A percentile compares a stretch with the other conserved stretches of the same genome.
These are phyloP conservation scores for Capsella rubella DNA, from an alignment of 441 rosid genomes.

Conservation along the genomic window DNA sequence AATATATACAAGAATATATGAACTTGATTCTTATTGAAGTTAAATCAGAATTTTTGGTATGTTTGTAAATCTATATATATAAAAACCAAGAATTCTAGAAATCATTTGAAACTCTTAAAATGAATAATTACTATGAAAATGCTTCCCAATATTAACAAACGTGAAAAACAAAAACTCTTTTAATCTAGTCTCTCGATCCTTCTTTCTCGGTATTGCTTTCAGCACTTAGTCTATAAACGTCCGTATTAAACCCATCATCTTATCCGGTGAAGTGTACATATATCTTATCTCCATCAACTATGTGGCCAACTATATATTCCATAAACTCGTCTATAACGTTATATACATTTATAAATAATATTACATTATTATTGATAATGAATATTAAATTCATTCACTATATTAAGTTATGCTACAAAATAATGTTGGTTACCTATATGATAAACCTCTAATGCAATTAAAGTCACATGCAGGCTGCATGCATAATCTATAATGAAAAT, in stretches of 20 bases:
- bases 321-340: neutral
- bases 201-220: neutral
- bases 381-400: no score
- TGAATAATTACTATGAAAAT: neutral
- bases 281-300: neutral
- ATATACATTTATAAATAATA: neutral
- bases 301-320: neutral
- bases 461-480: no score
- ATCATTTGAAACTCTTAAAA: neutral
- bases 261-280: neutral
- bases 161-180: neutral
- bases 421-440: no score
- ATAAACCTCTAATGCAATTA: no score
- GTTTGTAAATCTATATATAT: no score
- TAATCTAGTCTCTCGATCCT: neutral
- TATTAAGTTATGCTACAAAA: no score
- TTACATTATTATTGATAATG: no score
- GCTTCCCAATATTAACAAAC: no score
- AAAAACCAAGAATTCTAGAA: neutral
- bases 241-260: neutral
- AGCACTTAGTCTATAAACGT: neutral
- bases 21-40: neutral
- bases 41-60: neutral
- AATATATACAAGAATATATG: neutral
- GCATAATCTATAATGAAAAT: no score